Conservation (phyloP, 257 asterid species). For the Nemophila menziesii region DNA sequence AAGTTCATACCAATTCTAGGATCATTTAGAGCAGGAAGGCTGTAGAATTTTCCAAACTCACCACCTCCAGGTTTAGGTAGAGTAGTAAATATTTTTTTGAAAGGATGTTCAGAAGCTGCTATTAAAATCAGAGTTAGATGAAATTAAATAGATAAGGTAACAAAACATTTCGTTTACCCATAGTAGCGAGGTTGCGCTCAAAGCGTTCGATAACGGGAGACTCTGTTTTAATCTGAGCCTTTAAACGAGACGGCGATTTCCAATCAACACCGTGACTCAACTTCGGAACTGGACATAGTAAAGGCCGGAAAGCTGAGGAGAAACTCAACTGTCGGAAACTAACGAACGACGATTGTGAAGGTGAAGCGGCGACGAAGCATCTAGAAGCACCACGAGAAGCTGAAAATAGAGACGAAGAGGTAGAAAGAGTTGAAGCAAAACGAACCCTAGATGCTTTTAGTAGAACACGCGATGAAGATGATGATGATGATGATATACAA, state of each 20-base stretch:
- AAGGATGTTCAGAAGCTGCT: conserved; percentile 68
- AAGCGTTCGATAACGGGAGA: conserved; percentile 41
- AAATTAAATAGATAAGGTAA: neutral
- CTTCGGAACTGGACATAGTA: conserved; percentile 21
- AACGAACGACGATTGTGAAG: conserved; percentile 10
- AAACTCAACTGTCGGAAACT: conserved; percentile 24
- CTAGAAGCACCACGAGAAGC: conserved; percentile 1
- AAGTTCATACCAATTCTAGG: conserved; percentile 61
- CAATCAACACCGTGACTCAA: conserved; percentile 44
- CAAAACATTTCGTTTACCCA: conserved; percentile 36
- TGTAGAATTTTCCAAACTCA: conserved; percentile 77
- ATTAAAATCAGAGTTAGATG: too few relatives aligned
- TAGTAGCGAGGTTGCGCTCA: conserved; percentile 47
- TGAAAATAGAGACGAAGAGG: conserved; percentile 12
- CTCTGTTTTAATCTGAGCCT: conserved; percentile 46
- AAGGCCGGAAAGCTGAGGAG: conserved; percentile 29
- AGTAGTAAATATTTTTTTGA: conserved; percentile 44
- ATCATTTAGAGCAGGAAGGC: conserved; percentile 81
- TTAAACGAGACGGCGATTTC: conserved; percentile 36
- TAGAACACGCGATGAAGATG: conserved; percentile 25
- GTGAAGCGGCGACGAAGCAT: conserved; percentile 2
- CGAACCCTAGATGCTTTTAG: conserved; percentile 37
- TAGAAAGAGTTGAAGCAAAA: conserved; percentile 28
- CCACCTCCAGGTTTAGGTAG: conserved; percentile 92
- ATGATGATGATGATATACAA: neutral